Evolutionary conservation across 495 filamentous ascomycete species (phyloP).

Genomic region (Aspergillus carlsbadensis): DNA sequence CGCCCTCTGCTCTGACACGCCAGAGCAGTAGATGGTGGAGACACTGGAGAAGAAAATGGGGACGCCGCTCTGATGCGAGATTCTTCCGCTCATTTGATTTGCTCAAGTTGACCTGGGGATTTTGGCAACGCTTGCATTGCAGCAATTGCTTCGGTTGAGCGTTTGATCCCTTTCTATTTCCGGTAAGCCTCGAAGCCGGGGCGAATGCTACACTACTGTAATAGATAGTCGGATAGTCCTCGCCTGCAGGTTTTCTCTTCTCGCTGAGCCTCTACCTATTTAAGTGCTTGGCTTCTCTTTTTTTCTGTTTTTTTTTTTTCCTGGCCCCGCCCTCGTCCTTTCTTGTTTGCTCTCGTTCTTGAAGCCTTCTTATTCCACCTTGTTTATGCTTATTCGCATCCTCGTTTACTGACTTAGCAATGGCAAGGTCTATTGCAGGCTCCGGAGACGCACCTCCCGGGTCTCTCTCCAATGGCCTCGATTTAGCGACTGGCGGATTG

Average conservation of each 20-base stretch:
- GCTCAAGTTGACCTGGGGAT: constrained; percentile 1
- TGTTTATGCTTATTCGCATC: background rate
- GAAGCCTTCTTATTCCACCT: background rate
- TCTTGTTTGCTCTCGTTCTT: background rate
- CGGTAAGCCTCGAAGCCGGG: background rate
- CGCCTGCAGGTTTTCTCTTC: background rate
- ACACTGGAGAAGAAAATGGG: background rate
- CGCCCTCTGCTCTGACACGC: background rate
- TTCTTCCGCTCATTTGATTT: background rate
- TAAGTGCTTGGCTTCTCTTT: constrained; percentile 4
- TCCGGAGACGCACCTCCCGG: background rate
- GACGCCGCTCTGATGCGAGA: background rate
- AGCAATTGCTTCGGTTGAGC: too few relatives aligned
- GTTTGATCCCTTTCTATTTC: constrained; percentile 1
- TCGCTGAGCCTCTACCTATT: background rate
- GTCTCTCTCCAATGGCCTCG: constrained; percentile 14
- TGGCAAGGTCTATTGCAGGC: constrained; percentile 1
- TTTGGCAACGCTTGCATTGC: too few relatives aligned
- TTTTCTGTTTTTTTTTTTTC: constrained; percentile 1
- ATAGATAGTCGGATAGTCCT: background rate
- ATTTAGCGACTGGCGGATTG: constrained; percentile 12
- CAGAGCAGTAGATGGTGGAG: constrained; percentile 1
- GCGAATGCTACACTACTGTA: background rate
- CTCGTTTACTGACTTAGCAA: background rate
- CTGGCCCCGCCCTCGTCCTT: background rate